Evolutionary conservation across 2,329 filamentous ascomycete genomes (phyloP).

Genomic region (Colletotrichum tamarilloi): DNA sequence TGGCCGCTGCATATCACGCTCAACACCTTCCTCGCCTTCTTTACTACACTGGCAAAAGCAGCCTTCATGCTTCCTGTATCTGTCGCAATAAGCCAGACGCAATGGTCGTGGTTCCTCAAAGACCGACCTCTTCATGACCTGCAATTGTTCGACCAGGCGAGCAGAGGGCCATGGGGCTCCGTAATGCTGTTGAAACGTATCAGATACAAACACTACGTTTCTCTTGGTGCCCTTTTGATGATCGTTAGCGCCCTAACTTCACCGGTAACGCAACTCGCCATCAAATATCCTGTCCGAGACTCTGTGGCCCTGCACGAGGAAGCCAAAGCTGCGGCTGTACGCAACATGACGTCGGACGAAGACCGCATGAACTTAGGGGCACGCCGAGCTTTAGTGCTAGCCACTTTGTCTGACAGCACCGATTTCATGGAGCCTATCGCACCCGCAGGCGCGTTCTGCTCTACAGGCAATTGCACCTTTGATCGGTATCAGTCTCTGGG

Average conservation of each 20-base stretch:
- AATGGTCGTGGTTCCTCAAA: conserved; percentile 33
- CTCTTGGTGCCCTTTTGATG: conserved; percentile 13
- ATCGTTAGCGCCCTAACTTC: conserved; percentile 19
- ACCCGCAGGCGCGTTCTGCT: neutral
- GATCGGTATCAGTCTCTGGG: conserved; percentile 6
- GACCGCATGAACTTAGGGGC: neutral
- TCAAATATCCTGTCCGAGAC: conserved; percentile 23
- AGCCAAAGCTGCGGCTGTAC: neutral
- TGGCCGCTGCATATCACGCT: conserved; percentile 32
- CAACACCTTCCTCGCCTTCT: conserved; percentile 36
- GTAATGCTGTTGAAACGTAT: conserved; percentile 15
- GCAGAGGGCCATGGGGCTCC: conserved; percentile 28
- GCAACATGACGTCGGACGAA: neutral
- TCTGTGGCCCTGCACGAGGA: neutral
- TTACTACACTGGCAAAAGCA: conserved; percentile 29
- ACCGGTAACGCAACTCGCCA: conserved; percentile 28
- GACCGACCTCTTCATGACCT: conserved; percentile 30
- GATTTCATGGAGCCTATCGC: neutral
- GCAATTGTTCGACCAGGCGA: conserved; percentile 31
- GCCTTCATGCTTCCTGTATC: conserved; percentile 30
- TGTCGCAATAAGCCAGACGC: conserved; percentile 31
- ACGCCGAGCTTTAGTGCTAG: neutral
- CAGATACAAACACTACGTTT: conserved; percentile 4
- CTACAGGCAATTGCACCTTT: conserved; percentile 23
- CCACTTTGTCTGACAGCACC: neutral